Evolutionary conservation across 495 filamentous ascomycete species (phyloP).

Genomic region (Neurospora sp.): DNA sequence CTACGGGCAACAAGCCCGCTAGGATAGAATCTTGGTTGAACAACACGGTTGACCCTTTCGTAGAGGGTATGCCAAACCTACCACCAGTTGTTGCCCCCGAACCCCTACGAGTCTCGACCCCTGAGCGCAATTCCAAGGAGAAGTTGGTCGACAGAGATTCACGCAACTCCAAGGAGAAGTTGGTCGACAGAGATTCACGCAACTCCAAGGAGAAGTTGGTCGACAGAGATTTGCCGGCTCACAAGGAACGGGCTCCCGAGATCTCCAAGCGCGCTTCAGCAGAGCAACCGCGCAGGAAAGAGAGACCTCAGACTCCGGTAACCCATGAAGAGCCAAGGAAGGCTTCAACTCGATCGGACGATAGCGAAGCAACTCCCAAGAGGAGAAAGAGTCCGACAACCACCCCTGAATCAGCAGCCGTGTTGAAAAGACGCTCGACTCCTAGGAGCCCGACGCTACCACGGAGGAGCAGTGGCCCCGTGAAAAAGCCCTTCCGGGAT

Average conservation of each 20-base stretch:
- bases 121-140: neutral
- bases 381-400: conserved; percentile 20
- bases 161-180: neutral
- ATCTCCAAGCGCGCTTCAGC: neutral
- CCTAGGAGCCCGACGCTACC: conserved; percentile 34
- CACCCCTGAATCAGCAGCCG: conserved; percentile 13
- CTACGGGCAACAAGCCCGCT: conserved; percentile 33
- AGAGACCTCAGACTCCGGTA: neutral
- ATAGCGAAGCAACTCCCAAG: conserved; percentile 17
- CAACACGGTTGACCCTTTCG: conserved; percentile 61
- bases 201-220: neutral
- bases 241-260: neutral
- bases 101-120: neutral
- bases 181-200: neutral
- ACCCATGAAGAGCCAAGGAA: conserved; percentile 3
- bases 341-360: conserved; percentile 9
- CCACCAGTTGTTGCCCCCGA: conserved; percentile 9
- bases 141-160: no score
- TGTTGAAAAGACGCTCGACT: conserved; percentile 37
- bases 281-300: neutral
- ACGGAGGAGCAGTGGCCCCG: conserved; percentile 19
- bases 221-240: neutral
- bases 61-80: conserved; percentile 36
- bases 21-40: conserved; percentile 73
- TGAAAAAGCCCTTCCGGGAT: conserved; percentile 35